Percentiles rank a stretch among this genome's conserved stretches.
Evolutionary conservation across 257 asterid species (phyloP).

Genomic region (Solanum dulcamara): DNA sequence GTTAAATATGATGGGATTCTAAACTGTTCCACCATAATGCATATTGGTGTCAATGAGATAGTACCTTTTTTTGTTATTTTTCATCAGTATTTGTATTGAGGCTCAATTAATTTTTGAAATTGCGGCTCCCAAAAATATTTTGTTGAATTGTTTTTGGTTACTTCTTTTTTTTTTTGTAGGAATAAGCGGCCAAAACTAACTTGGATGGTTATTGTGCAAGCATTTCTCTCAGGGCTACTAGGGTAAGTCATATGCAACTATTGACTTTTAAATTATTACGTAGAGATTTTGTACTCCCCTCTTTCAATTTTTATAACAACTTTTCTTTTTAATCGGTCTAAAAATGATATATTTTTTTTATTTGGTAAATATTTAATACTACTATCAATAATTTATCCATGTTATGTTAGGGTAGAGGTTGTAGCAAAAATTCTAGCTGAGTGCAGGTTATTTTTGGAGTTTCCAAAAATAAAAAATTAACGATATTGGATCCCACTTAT

Average conservation of each 20-base stretch:
- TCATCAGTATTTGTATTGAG: neutral
- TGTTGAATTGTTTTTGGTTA: neutral
- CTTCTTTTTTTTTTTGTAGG: neutral
- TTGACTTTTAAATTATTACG: neutral
- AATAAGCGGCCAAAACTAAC: constrained; percentile 13
- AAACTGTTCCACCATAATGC: neutral
- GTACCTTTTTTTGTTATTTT: neutral
- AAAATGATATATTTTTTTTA: rapidly evolving
- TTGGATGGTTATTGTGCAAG: neutral
- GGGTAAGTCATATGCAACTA: neutral
- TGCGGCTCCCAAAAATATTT: too few relatives aligned
- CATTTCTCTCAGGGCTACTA: constrained; percentile 12
- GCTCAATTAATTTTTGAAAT: too few relatives aligned
- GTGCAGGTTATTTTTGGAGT: too few relatives aligned
- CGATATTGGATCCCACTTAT: too few relatives aligned
- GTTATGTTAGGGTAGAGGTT: too few relatives aligned
- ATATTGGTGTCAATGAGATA: neutral
- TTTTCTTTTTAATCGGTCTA: too few relatives aligned
- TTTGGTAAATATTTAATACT: too few relatives aligned
- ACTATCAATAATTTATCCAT: too few relatives aligned
- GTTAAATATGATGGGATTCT: rapidly evolving
- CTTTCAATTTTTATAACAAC: too few relatives aligned
- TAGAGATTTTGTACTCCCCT: too few relatives aligned
- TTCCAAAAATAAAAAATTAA: too few relatives aligned
- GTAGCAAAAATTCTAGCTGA: too few relatives aligned